A percentile compares a stretch with the other conserved stretches of the same genome.
phyloP scores from a whole-genome alignment of 495 filamentous ascomycete species.

The Aspergillus cavernicola region DNA sequence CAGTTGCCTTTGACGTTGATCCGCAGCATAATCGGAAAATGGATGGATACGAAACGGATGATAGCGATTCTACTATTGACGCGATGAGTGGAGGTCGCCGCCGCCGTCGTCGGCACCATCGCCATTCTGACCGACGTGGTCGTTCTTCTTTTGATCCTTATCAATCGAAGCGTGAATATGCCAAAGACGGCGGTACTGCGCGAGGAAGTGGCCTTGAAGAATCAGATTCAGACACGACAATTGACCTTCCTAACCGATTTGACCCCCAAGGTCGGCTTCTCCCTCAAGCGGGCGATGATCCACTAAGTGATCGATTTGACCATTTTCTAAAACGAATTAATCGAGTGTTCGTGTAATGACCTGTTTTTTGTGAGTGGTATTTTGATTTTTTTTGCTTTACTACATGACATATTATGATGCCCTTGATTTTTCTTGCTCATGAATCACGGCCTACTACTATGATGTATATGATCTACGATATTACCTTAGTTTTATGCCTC shows the following conservation, averaged over 20 bases:
- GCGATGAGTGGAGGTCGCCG: slow-evolving; percentile 19
- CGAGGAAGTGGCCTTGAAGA: slow-evolving; percentile 23
- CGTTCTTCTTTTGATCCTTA: slow-evolving; percentile 28
- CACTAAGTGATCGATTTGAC: slow-evolving; percentile 34
- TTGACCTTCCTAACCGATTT: slow-evolving; percentile 63
- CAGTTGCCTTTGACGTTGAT: slow-evolving; percentile 36
- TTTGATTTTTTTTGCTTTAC: background rate
- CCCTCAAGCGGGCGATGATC: slow-evolving; percentile 30
- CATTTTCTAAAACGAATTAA: slow-evolving; percentile 34
- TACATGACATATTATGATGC: background rate
- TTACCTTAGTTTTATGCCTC: background rate
- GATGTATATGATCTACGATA: background rate
- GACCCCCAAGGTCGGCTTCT: slow-evolving; percentile 56
- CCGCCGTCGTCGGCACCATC: slow-evolving; percentile 13
- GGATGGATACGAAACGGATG: slow-evolving; percentile 44
- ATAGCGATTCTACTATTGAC: slow-evolving; percentile 38
- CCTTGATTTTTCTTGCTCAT: background rate
- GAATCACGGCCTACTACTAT: background rate
- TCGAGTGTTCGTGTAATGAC: slow-evolving; percentile 23
- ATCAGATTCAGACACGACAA: slow-evolving; percentile 43
- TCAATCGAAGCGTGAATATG: slow-evolving; percentile 9
- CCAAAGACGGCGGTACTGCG: background rate
- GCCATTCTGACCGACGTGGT: slow-evolving; percentile 21
- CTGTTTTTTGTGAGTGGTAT: slow-evolving; percentile 1
- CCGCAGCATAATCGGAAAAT: slow-evolving; percentile 13